Percentiles rank a stretch among this genome's conserved stretches.
Evolutionary conservation across 805 yeast genomes (phyloP).

Genomic region (Pichia cabralensis): DNA sequence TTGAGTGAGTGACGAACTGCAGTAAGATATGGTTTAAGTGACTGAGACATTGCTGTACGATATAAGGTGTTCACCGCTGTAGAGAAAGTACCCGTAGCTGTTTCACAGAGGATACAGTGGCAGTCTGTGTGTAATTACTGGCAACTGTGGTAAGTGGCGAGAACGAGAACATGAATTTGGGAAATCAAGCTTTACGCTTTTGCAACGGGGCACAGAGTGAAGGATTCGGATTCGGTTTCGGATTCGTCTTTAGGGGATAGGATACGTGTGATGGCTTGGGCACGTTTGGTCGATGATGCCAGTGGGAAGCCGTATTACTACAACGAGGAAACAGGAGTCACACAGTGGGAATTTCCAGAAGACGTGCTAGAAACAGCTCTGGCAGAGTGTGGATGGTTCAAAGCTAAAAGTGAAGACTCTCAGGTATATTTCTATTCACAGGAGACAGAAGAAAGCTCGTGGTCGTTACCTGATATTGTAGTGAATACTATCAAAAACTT

Average conservation of each 20-base stretch:
- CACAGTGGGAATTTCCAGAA: conserved; percentile 77
- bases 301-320: conserved; percentile 62
- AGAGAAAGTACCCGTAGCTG: too few relatives aligned
- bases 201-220: too few relatives aligned
- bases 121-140: too few relatives aligned
- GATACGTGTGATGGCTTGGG: conserved; percentile 53
- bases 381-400: conserved; percentile 35
- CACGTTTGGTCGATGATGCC: conserved; percentile 47
- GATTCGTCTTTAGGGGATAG: too few relatives aligned
- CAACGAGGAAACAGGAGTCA: conserved; percentile 50
- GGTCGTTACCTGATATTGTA: conserved; percentile 66
- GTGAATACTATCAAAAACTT: too few relatives aligned
- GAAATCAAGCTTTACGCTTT: too few relatives aligned
- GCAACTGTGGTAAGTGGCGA: too few relatives aligned
- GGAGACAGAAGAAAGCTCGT: conserved; percentile 55
- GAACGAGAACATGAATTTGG: neutral
- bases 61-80: too few relatives aligned
- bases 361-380: conserved; percentile 35
- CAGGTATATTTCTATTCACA: conserved; percentile 57
- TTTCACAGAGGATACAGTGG: too few relatives aligned
- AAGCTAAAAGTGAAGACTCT: conserved; percentile 17
- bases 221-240: too few relatives aligned
- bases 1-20: conserved; percentile 91
- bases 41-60: conserved; percentile 60
- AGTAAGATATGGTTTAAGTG: conserved; percentile 85